A percentile compares a stretch with the other conserved stretches of the same genome.
Conservation (phyloP, 2,329 filamentous ascomycete genomes). For the Diaporthe amygdali region DNA sequence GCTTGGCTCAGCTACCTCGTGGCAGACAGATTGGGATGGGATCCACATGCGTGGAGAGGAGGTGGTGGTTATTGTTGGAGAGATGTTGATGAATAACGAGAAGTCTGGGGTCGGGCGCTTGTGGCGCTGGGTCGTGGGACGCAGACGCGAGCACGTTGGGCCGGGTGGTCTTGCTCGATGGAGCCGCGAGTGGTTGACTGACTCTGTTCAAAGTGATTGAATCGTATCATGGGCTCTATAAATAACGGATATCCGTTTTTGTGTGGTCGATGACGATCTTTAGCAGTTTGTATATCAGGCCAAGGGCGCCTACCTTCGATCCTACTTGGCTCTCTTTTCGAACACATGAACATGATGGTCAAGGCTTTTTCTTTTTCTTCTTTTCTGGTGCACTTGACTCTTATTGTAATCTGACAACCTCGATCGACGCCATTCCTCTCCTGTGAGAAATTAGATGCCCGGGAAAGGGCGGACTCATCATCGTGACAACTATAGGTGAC, state of each 20-base stretch:
- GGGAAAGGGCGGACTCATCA: neutral
- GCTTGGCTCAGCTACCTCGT: neutral
- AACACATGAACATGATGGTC: neutral
- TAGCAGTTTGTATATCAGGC: neutral
- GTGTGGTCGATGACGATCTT: neutral
- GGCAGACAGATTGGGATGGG: neutral
- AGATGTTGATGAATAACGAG: neutral
- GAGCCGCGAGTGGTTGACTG: too few relatives aligned
- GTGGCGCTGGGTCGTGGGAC: neutral
- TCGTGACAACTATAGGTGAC: neutral
- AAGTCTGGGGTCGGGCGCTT: neutral
- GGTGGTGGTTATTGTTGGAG: neutral
- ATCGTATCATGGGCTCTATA: neutral
- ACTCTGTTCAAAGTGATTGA: neutral
- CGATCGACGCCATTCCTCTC: neutral
- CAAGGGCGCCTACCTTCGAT: neutral
- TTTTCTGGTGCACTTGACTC: neutral
- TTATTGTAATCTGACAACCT: neutral
- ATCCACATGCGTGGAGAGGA: neutral
- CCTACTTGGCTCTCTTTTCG: neutral
- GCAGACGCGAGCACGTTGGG: too few relatives aligned
- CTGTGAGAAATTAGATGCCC: neutral
- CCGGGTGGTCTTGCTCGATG: too few relatives aligned
- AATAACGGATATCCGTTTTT: neutral
- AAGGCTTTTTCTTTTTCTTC: neutral